phyloP scores from a whole-genome alignment of 1,139 yeast species.

The Pichia sp. region DNA sequence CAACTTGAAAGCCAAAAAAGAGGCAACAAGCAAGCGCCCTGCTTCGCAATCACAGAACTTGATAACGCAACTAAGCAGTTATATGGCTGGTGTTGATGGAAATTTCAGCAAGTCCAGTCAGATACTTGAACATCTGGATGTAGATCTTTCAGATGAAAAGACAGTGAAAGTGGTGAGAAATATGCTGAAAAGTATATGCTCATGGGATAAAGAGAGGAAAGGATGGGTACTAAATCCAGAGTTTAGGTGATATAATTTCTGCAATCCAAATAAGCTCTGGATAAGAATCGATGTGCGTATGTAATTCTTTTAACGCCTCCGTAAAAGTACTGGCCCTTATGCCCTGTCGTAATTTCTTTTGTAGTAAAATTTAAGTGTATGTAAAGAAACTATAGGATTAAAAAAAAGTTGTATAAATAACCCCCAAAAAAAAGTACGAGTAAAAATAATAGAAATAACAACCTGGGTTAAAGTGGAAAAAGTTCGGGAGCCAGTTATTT shows the following conservation, averaged over 20 bases:
- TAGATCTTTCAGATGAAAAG: constrained; percentile 45
- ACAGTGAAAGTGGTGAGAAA: constrained; percentile 64
- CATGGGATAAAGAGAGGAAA: constrained; percentile 53
- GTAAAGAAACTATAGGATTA: background rate
- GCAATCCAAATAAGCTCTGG: too few relatives aligned
- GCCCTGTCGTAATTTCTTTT: background rate
- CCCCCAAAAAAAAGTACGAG: background rate
- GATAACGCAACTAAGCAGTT: constrained; percentile 31
- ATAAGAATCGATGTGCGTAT: too few relatives aligned
- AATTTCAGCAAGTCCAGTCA: constrained; percentile 53
- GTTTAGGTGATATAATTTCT: constrained; percentile 29
- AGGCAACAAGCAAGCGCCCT: constrained; percentile 1
- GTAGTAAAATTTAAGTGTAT: background rate
- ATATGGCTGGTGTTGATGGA: constrained; percentile 35
- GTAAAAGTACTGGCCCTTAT: too few relatives aligned
- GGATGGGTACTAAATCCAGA: constrained; percentile 69
- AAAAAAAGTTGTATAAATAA: background rate
- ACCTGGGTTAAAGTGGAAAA: background rate
- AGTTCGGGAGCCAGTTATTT: constrained; percentile 9
- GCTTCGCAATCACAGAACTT: constrained; percentile 23
- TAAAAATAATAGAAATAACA: background rate
- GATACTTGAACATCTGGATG: constrained; percentile 46
- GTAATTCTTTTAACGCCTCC: too few relatives aligned
- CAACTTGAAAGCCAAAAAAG: constrained; percentile 31
- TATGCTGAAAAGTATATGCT: constrained; percentile 63